These are phyloP conservation scores for Carex scoparia DNA, from an alignment of 176 grass and related monocot species.

Conservation along the genomic window DNA sequence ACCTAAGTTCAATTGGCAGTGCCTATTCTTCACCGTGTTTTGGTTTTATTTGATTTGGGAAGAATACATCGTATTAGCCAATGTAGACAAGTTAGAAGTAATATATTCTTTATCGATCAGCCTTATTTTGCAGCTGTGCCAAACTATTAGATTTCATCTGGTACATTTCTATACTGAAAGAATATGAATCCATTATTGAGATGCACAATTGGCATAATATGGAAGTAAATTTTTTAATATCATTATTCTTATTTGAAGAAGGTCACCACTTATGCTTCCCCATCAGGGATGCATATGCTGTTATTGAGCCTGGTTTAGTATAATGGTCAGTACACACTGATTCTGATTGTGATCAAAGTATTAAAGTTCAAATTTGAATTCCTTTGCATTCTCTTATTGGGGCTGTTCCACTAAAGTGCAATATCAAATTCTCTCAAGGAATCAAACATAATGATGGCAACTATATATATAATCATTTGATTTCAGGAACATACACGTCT, in stretches of 20 bases:
- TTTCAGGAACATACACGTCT: conserved; percentile 14
- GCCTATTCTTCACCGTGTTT: too few relatives aligned
- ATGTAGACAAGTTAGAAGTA: not conserved
- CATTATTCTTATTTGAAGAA: not conserved
- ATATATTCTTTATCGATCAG: not conserved
- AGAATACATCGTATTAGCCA: too few relatives aligned
- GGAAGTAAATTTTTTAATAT: not conserved
- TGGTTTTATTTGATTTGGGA: too few relatives aligned
- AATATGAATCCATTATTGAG: not conserved
- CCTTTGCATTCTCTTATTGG: not conserved
- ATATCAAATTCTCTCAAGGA: not conserved
- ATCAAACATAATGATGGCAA: not conserved
- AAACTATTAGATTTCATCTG: not conserved
- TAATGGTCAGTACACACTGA: not conserved
- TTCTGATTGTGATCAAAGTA: not conserved
- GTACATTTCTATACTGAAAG: not conserved
- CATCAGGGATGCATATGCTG: not conserved
- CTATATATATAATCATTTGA: not conserved
- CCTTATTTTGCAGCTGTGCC: not conserved
- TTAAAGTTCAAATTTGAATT: not conserved
- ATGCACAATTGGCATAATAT: not conserved
- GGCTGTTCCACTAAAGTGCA: not conserved
- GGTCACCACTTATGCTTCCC: not conserved
- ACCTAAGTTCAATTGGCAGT: not conserved
- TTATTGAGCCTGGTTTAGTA: not conserved